Base-by-base conservation (phyloP, 1,139 yeast species). In the Yamadazyma siamensis region DNA sequence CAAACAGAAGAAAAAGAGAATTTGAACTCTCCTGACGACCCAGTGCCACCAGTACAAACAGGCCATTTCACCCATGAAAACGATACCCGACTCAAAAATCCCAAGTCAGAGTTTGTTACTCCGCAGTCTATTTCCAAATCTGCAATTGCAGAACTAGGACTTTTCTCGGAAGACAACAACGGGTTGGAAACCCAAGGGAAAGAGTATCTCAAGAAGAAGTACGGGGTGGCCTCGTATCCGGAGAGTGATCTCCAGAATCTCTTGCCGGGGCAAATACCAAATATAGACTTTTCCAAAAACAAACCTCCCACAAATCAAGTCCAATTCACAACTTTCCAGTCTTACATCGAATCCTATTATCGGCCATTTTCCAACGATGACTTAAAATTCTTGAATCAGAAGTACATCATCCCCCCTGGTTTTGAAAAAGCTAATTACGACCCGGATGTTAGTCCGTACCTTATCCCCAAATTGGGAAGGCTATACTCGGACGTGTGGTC, bases 211-310 rank as follows among this genome's bases (percentile, higher is more conserved):
- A 84, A 84, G 51, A 72, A 70, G 43, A 83, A 82, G 52, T 87
- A 80, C 47, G 96, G 87, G 1, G 98, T 94, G 10, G 86, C 94
- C 0, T 79, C 91, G 12, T 91, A 80, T 52, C 99, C 99, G 0
- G 76, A 78, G 17, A 70, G 69, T 26, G 95, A 89, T 50, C 62
- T 94, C 26, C 70, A 76, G 43, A 83, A 80, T 33, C 57, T 83
- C 40, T 65, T 94, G 24, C 96, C 98, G 0, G 99, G 98, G 3
- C 75, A 68, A 22, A 80, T 88, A 16, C 98, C 98, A 7, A 79
- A 84, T 53, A 75, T 72, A 33, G 98, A 91, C 54, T 88, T 85
- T 48, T 82, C 96, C 7, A 77, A 80, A 40, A 78, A 79, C 14
- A 89, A 89, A 48, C 56, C 72, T 2, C 96, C 96, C 6, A 62